A percentile compares a stretch with the other conserved stretches of the same genome.
phyloP scores from a whole-genome alignment of 2,329 filamentous ascomycete genomes.

The Claviceps africana region DNA sequence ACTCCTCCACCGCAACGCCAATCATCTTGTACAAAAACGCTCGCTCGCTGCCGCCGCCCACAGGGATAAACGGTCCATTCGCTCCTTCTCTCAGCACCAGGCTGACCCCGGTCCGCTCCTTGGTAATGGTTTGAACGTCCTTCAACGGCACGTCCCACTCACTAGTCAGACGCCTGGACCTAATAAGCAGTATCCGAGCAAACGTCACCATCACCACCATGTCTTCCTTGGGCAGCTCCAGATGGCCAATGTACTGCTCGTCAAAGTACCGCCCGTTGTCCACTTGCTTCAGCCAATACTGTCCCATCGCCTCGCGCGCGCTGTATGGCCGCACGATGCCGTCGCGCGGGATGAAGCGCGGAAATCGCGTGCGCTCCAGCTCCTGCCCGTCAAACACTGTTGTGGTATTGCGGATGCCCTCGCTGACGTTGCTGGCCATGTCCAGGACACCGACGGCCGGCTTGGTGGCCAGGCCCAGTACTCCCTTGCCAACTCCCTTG shows the following conservation, averaged over 20 bases:
- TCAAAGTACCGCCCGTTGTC: slow-evolving; percentile 97
- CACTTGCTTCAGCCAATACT: slow-evolving; percentile 97
- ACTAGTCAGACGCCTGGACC: slow-evolving; percentile 68
- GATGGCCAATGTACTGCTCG: slow-evolving; percentile 90
- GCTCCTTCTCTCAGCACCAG: slow-evolving; percentile 77
- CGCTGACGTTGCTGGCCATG: slow-evolving; percentile 89
- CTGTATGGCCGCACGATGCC: slow-evolving; percentile 91
- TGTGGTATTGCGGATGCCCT: slow-evolving; percentile 96
- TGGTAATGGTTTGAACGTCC: slow-evolving; percentile 91
- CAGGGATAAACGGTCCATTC: slow-evolving; percentile 88
- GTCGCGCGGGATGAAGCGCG: slow-evolving; percentile 81
- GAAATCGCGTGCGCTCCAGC: slow-evolving; percentile 84
- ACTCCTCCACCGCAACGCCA: slow-evolving; percentile 52
- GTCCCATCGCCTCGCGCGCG: slow-evolving; percentile 85
- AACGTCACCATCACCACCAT: slow-evolving; percentile 85
- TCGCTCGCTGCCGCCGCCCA: slow-evolving; percentile 68
- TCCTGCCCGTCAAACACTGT: slow-evolving; percentile 94
- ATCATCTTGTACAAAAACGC: slow-evolving; percentile 52
- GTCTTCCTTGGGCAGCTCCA: slow-evolving; percentile 80
- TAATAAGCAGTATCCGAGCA: slow-evolving; percentile 75
- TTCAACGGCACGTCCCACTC: slow-evolving; percentile 96
- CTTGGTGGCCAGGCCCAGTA: slow-evolving; percentile 90
- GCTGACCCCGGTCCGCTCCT: slow-evolving; percentile 88
- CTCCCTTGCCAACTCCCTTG: slow-evolving; percentile 91
- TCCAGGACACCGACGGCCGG: slow-evolving; percentile 94